Evolutionary conservation across 495 filamentous ascomycete genomes (phyloP), one percentile per base, ranked within the genome.

Genomic region (Jackrogersella multiformis): DNA sequence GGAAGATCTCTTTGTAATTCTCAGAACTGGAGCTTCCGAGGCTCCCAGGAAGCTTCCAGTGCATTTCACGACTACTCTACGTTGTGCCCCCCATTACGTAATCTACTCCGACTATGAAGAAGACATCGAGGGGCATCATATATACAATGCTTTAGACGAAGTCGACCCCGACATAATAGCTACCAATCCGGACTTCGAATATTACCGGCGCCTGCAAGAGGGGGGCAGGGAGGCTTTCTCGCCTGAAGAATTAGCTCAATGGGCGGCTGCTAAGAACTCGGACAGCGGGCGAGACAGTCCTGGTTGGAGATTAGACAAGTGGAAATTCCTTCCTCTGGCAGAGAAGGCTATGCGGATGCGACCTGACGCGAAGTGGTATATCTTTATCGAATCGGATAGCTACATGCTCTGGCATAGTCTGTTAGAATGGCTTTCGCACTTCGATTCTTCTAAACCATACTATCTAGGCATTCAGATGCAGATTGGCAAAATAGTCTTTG

Each of bases 301-400:
- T 23, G 71, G 71, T 6, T 90, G 87, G 87, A 81, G 75, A 52
- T 78, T 88, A 4, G 87, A 90, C 72, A 88, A 88, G 69, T 90
- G 84, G 82, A 90, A 89, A 71, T 89, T 89, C 72, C 78, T 90
- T 7, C 85, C 86, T 12, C 82, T 87, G 76, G 80, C 88, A 56
- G 78, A 83, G 12, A 78, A 84, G 20, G 81, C 85, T 15, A 76
- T 80, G 36, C 68, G 74, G 21, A 64, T 75, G 56, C 72, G 72
- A 34, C 80, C 81, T n/a, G 61, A 83, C n/a, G 80, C 80, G 42
- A 79, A 84, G 30, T 90, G 87, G 88, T 90, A 82, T 62, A 78
- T 89, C 49, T 88, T 89, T 76, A 82, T 88, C 57, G 88, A 89
- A 63, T 83, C 84, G 0, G 88, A 90, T 64, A 86, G 86, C 4